Evolutionary conservation across 441 rosid genomes (phyloP).

Genomic region (Kokia cookei): DNA sequence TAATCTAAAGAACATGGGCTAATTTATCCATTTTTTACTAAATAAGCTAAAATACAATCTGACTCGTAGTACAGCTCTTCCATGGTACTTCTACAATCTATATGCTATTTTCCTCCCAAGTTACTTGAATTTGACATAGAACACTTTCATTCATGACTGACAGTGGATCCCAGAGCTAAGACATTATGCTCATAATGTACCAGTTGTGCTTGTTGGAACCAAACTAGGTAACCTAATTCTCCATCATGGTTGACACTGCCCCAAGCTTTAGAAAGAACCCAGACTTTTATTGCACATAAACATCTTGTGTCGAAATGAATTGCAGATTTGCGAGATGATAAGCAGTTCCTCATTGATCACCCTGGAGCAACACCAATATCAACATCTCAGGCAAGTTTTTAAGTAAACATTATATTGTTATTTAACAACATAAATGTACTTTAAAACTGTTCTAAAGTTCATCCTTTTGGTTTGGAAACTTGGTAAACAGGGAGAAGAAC

Average conservation of each 20-base stretch:
- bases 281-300: neutral
- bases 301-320: neutral
- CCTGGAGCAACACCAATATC: conserved; percentile 61
- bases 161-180: conserved; percentile 93
- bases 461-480: neutral
- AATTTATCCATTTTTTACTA: no score
- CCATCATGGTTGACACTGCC: neutral
- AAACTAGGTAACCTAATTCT: conserved; percentile 51
- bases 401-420: neutral
- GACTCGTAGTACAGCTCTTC: fast-evolving
- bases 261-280: no score
- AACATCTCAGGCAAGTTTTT: conserved; percentile 46
- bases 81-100: no score
- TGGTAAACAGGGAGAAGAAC: neutral
- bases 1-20: no score
- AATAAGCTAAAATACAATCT: no score
- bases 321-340: conserved; percentile 78
- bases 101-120: neutral
- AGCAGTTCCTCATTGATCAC: conserved; percentile 57
- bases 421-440: neutral
- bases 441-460: neutral
- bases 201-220: conserved; percentile 86
- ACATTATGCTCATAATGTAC: conserved; percentile 81
- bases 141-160: neutral
- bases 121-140: neutral